A percentile compares a stretch with the other conserved stretches of the same genome.
phyloP scores from a whole-genome alignment of 805 yeast species.

The Lipomyces anomalus region DNA sequence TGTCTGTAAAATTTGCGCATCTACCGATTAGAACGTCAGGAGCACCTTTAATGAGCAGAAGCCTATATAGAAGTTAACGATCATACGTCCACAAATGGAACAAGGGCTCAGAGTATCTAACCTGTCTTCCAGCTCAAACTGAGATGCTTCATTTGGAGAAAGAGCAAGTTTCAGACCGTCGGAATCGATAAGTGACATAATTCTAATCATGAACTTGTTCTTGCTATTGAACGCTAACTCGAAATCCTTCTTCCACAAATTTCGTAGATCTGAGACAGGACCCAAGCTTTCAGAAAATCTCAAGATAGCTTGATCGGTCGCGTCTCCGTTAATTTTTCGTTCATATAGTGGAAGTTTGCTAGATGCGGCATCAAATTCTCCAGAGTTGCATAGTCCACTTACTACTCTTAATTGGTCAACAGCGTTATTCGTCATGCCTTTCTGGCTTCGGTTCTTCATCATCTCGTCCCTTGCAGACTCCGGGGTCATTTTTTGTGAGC shows the following conservation, averaged over 20 bases:
- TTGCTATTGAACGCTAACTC: constrained; percentile 43
- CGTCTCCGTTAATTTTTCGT: constrained; percentile 38
- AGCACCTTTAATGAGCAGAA: constrained; percentile 46
- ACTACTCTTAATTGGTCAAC: too few relatives aligned
- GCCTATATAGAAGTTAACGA: not conserved
- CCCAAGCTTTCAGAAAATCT: constrained; percentile 32
- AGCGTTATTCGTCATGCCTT: too few relatives aligned
- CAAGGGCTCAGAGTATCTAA: too few relatives aligned
- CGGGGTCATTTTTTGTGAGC: not conserved
- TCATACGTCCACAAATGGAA: not conserved
- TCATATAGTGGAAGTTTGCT: constrained; percentile 10
- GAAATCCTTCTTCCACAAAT: constrained; percentile 24
- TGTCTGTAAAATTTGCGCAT: constrained; percentile 34
- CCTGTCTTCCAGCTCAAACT: constrained; percentile 3
- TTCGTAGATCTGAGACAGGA: not conserved
- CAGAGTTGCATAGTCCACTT: constrained; percentile 27
- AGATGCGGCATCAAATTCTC: constrained; percentile 16
- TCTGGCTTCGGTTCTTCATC: too few relatives aligned
- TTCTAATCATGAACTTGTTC: constrained; percentile 34
- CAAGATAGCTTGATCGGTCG: constrained; percentile 44
- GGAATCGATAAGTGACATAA: not conserved
- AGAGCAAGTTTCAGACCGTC: not conserved
- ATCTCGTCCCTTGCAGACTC: not conserved
- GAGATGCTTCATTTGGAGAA: not conserved
- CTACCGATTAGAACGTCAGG: constrained; percentile 44